Base-by-base conservation (phyloP, 129 eudicot genomes). In the Escallonia herrerae region DNA sequence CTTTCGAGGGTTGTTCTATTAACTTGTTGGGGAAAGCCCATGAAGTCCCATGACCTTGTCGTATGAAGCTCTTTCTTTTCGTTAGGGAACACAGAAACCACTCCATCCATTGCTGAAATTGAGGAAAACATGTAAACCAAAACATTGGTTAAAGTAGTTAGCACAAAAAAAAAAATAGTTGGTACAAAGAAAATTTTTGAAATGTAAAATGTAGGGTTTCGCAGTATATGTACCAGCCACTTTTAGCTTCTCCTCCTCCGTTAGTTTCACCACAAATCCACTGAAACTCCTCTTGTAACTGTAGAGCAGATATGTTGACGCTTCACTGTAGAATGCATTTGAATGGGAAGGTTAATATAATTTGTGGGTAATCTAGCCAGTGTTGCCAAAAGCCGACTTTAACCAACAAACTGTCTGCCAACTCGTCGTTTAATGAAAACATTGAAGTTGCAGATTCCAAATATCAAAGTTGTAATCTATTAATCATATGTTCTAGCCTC, bases 31-130 rank as follows among this genome's bases (percentile, higher is more conserved):
- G 85, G 55, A 37, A 80, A 76, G 2, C 85, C 81, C 69, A 80
- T 63, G 44, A 80, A 80, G 51, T 80, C 81, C 85, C 85, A 80
- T 33, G 86, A 81, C 43, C 76, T 68, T 56, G 86, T 81, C 41
- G 86, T 81, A 9, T 72, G 86, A 9, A 76, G 79, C n/a, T 76
- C 63, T 7, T 63, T 62, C 15, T 68, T 81, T 7, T 43, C 56
- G 55, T 49, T 72, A 0, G 82, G 82, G 63, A 81, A 76, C 56
- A 81, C 79, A 3, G 86, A 81, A 0, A 81, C 79, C 22, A 81
- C 79, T 6, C 82, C 86, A 12, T 81, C 72, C 82, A 76, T 58
- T 15, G 60, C 86, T 76, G 71, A 51, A 67, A 8, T 6, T 7
- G 9, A 7, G 54, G 9, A 53, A 13, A 6, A 3, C 22, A 53